A percentile compares a stretch with the other conserved stretches of the same genome.
Conservation (phyloP, 2,329 filamentous ascomycete species). For the Neopestalotiopsis clavispora region DNA sequence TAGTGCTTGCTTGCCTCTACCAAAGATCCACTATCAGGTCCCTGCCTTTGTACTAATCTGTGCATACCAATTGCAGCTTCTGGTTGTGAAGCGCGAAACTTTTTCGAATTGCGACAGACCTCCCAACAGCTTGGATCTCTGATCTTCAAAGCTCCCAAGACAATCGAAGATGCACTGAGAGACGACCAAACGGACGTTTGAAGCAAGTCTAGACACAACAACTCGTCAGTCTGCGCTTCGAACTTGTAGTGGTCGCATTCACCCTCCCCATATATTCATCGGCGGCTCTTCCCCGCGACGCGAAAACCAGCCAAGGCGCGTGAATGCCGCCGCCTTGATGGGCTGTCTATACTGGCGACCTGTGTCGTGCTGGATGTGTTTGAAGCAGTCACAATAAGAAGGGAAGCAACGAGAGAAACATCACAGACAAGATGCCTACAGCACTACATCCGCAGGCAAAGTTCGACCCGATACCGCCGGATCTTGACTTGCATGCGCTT, state of each 20-base stretch:
- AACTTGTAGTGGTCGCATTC: background rate
- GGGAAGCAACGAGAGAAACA: background rate
- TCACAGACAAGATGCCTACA: constrained; percentile 66
- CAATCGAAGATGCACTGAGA: background rate
- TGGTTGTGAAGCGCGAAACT: background rate
- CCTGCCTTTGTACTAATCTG: background rate
- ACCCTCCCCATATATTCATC: background rate
- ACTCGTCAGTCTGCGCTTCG: background rate
- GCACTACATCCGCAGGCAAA: constrained; percentile 80
- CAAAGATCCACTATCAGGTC: background rate
- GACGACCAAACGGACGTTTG: background rate
- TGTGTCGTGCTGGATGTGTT: background rate
- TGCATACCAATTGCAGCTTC: background rate
- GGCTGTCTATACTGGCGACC: background rate
- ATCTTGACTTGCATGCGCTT: constrained; percentile 77
- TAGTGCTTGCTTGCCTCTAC: background rate
- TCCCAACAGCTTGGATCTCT: background rate
- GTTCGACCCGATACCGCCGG: constrained; percentile 88
- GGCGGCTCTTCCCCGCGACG: background rate
- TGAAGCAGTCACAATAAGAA: background rate
- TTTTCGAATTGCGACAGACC: background rate
- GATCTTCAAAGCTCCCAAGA: background rate
- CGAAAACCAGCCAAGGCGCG: constrained; percentile 1
- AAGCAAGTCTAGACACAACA: background rate
- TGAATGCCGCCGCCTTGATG: background rate